phyloP scores from a whole-genome alignment of 2,329 filamentous ascomycete genomes.

The Pestalotiopsis sp. region DNA sequence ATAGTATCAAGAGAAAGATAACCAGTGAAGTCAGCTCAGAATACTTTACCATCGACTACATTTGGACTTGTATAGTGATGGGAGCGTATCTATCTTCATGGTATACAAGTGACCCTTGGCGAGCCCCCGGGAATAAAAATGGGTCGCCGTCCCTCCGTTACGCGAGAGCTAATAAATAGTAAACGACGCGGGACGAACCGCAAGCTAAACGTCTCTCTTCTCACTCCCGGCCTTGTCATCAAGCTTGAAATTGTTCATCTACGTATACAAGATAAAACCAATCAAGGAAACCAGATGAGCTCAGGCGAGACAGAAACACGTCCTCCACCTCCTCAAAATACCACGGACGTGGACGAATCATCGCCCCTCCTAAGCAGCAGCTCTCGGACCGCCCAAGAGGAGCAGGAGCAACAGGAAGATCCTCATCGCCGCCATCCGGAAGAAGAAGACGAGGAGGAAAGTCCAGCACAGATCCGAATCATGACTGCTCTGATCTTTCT shows the following conservation, averaged over 20 bases:
- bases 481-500: conserved; percentile 56
- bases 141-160: background rate
- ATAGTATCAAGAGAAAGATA: background rate
- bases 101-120: background rate
- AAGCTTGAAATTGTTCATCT: no score
- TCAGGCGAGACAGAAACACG: background rate
- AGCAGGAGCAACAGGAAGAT: background rate
- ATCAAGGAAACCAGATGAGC: background rate
- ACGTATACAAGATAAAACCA: background rate
- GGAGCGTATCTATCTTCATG: no score
- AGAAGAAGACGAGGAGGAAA: background rate
- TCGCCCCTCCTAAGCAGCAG: background rate
- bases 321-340: no score
- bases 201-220: background rate
- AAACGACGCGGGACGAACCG: background rate
- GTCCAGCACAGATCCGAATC: background rate
- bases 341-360: background rate
- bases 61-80: no score
- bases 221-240: background rate
- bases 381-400: background rate
- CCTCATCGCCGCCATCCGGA: background rate
- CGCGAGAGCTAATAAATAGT: background rate
- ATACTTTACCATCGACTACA: no score
- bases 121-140: background rate
- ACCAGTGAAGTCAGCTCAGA: no score